A percentile compares a stretch with the other conserved stretches of the same genome.
These are phyloP conservation scores for Cryphonectria japonica DNA, from an alignment of 2,329 filamentous ascomycete genomes.

Conservation along the genomic window DNA sequence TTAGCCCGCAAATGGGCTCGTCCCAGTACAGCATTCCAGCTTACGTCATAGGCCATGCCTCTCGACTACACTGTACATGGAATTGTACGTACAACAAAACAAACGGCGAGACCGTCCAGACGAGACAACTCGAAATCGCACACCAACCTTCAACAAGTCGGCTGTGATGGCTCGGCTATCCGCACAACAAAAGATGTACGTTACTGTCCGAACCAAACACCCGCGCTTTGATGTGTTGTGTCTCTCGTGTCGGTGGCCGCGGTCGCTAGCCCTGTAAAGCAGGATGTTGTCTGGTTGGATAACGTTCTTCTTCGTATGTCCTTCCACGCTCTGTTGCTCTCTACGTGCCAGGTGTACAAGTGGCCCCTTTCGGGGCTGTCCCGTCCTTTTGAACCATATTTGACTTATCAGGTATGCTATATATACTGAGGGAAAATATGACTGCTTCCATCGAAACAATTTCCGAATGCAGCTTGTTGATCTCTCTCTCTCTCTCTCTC, in stretches of 20 bases:
- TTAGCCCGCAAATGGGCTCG: neutral
- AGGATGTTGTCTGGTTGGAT: too few species aligned
- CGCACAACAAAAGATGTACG: neutral
- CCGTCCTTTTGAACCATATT: too few species aligned
- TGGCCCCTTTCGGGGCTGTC: too few species aligned
- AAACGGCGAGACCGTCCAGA: neutral
- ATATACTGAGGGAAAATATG: too few species aligned
- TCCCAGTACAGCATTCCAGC: neutral
- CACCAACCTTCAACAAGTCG: neutral
- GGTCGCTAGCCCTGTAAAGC: neutral
- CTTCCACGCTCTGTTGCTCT: too few species aligned
- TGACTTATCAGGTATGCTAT: too few species aligned
- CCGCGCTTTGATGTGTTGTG: neutral
- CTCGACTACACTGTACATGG: neutral
- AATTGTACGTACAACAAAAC: neutral
- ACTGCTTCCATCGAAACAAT: too few species aligned
- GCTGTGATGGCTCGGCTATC: neutral
- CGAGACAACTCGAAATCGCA: neutral
- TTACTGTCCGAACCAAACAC: neutral
- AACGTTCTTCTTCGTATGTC: too few species aligned
- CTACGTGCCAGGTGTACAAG: too few species aligned
- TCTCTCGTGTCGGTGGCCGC: neutral
- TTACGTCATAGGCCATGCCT: neutral
- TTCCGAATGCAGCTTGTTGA: too few species aligned
- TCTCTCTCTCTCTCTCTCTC: too few species aligned